Percentiles rank a stretch among this genome's conserved stretches.
Conservation (phyloP, 768 basidiomycete species). For the Polyporus arcularius region DNA sequence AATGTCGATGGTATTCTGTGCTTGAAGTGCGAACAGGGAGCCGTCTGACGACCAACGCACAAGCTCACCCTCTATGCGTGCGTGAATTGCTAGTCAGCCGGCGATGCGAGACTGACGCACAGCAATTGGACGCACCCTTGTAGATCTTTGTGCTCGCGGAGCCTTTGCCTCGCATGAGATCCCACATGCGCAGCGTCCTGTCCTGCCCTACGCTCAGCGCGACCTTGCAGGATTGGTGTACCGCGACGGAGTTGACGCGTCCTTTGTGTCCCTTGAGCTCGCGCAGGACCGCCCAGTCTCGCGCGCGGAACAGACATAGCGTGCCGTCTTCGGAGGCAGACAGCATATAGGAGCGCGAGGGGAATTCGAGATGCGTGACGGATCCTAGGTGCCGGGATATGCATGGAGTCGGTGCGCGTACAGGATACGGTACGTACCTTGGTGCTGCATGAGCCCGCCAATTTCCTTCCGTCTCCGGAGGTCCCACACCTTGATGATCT, state of each 20-base stretch:
- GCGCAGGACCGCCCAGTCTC: constrained; percentile 92
- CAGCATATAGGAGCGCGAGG: constrained; percentile 85
- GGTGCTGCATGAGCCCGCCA: constrained; percentile 92
- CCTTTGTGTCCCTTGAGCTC: constrained; percentile 92
- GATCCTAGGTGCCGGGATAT: constrained; percentile 57
- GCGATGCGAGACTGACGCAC: background rate
- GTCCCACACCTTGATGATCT: constrained; percentile 98
- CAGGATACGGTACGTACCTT: constrained; percentile 53
- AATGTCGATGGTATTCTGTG: constrained; percentile 73
- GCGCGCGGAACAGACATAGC: constrained; percentile 84
- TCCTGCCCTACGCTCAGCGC: constrained; percentile 92
- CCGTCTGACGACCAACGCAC: constrained; percentile 87
- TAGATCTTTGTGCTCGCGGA: constrained; percentile 88
- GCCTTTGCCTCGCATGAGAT: constrained; percentile 93
- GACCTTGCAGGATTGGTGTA: constrained; percentile 92
- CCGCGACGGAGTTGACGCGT: constrained; percentile 84
- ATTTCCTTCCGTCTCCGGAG: constrained; percentile 88
- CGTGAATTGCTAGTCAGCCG: background rate
- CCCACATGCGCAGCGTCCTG: constrained; percentile 94
- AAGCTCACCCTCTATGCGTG: constrained; percentile 96
- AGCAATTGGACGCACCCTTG: constrained; percentile 57
- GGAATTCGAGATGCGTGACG: constrained; percentile 85
- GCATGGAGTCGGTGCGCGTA: background rate
- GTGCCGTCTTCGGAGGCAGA: constrained; percentile 94
- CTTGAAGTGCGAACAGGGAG: constrained; percentile 77